Evolutionary conservation across 306 rosid genomes (phyloP), one percentile per base, ranked within the genome.

Genomic region (Arachis stenosperma): DNA sequence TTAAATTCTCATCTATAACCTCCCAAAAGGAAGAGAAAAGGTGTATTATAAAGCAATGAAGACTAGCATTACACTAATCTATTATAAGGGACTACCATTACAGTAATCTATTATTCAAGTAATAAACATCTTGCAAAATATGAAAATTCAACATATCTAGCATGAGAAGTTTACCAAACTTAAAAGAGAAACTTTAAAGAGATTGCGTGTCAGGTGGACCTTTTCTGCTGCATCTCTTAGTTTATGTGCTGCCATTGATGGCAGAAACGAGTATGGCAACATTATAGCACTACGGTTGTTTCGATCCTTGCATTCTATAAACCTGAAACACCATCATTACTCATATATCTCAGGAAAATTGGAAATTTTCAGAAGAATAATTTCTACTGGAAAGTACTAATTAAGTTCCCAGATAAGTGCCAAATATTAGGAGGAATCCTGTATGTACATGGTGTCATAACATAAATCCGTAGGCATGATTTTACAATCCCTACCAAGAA

Each of bases 271-370:
- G 77, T 91, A 87, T 42, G 96, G 93, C 85, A 95, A 67, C 86
- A 83, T 65, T 72, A 90, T 63, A 51, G 86, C 81, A 83, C 88
- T 91, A 27, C 79, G 96, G 54, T 95, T 86, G 79, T 90, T 95
- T 83, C 98, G 88, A 63, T 90, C 92, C 90, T 91, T 95, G 92
- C 99, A 94, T 84, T 94, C 99, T 89, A 90, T 87, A 86, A 91
- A 95, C 99, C 99, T 94, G 83, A 61, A 70, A 59, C 54, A 50
- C 64, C 67, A 74, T 48, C 67, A 83, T 62, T 54, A 67, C 33
- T 27, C 70, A 67, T 43, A 69, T 22, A 22, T 58, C 75, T 81
- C 61, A 40, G 65, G 51, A 39, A 63, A 54, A 11, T n/a, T 14
- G 22, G 36, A 42, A 54, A 33, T 14, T 59, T 61, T 61, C 61